Percentiles rank a stretch among this genome's conserved stretches.
These are phyloP conservation scores for Brettanomyces nanus DNA, from an alignment of 805 yeast species.

Conservation along the genomic window DNA sequence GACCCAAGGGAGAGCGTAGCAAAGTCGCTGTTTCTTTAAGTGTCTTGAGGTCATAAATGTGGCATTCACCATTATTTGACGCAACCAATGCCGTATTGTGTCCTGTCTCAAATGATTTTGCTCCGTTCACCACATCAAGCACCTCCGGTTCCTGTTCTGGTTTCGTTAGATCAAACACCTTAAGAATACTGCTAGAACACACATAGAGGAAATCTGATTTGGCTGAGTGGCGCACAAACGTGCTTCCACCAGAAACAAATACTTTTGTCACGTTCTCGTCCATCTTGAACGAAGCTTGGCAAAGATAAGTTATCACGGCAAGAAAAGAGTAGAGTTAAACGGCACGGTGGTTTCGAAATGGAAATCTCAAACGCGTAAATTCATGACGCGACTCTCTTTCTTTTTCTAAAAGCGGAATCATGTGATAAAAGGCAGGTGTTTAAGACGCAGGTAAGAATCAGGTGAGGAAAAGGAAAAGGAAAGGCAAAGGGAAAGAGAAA, in stretches of 20 bases:
- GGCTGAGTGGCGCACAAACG: slow-evolving; percentile 15
- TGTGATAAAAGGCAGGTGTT: no score
- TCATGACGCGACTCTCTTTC: no score
- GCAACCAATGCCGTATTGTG: slow-evolving; percentile 22
- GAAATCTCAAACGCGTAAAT: no score
- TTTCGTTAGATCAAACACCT: slow-evolving; percentile 37
- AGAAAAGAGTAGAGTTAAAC: no score
- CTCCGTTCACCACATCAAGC: slow-evolving; percentile 39
- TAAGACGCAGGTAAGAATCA: no score
- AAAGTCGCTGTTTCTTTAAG: slow-evolving; percentile 24
- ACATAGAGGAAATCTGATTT: slow-evolving; percentile 32
- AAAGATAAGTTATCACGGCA: no score
- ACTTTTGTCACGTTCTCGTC: slow-evolving; percentile 24
- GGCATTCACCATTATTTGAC: slow-evolving; percentile 36
- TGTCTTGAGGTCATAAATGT: slow-evolving; percentile 27
- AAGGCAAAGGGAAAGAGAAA: no score
- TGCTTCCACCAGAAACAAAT: slow-evolving; percentile 22
- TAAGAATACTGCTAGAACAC: slow-evolving; percentile 49
- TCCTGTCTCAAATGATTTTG: slow-evolving; percentile 34
- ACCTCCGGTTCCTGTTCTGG: slow-evolving; percentile 56
- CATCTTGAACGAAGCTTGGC: not conserved
- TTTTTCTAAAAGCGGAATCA: no score
- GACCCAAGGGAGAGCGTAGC: slow-evolving; percentile 36
- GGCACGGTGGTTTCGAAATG: no score
- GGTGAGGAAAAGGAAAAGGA: no score